A percentile compares a stretch with the other conserved stretches of the same genome.
phyloP scores from a whole-genome alignment of 108 stramenopile genomes.

The Skeletonema grethae region DNA sequence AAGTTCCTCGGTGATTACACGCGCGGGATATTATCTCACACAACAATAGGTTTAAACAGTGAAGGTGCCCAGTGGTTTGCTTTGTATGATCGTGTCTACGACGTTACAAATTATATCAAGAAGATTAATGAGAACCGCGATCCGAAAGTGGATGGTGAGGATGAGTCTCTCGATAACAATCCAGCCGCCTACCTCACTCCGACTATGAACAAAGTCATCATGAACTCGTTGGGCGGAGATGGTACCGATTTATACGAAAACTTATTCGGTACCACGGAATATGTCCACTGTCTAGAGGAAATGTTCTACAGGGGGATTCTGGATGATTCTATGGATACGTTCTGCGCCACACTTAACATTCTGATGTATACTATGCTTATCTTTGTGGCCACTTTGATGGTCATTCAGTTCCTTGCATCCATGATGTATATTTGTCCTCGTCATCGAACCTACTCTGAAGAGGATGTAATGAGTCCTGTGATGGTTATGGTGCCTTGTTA shows the following conservation, averaged over 20 bases:
- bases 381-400: constrained; percentile 41
- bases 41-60: constrained; percentile 15
- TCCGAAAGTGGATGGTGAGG: constrained; percentile 13
- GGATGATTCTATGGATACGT: constrained; percentile 28
- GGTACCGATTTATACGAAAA: constrained; percentile 41
- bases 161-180: constrained; percentile 3
- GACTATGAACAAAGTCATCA: constrained; percentile 42
- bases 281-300: constrained; percentile 45
- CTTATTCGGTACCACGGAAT: constrained; percentile 31
- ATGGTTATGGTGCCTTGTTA: constrained; percentile 67
- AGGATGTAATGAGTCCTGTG: constrained; percentile 40
- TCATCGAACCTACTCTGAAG: constrained; percentile 31
- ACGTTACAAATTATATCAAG: constrained; percentile 49
- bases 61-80: constrained; percentile 34
- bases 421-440: constrained; percentile 40
- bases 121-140: constrained; percentile 33
- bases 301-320: constrained; percentile 42
- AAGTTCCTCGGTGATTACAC: constrained; percentile 50
- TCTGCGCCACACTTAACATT: constrained; percentile 42
- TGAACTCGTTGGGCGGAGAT: constrained; percentile 36
- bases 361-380: constrained; percentile 51
- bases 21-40: too few relatives aligned
- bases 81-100: constrained; percentile 46
- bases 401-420: constrained; percentile 44
- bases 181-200: constrained; percentile 38